Evolutionary conservation across 1,139 yeast species (phyloP).

Genomic region (Candida sojae): DNA sequence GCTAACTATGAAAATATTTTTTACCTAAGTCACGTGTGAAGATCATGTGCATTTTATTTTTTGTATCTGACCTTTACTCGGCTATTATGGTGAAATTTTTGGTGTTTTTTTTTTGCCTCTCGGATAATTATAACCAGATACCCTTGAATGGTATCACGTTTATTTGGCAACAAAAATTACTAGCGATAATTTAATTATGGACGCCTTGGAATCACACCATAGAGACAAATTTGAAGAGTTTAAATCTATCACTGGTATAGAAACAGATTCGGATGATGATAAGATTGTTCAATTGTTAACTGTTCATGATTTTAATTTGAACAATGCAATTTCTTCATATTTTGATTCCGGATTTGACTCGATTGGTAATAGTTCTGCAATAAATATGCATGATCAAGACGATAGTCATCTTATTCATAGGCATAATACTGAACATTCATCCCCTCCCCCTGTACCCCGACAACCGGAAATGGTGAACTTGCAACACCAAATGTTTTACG

Average conservation of each 20-base stretch:
- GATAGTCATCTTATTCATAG: conserved; percentile 5
- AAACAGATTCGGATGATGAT: conserved; percentile 22
- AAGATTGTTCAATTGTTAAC: conserved; percentile 39
- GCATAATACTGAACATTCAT: conserved; percentile 5
- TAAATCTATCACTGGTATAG: conserved; percentile 46
- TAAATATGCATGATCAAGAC: conserved; percentile 18
- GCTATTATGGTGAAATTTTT: not conserved
- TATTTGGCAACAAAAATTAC: not conserved
- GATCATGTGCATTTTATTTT: not conserved
- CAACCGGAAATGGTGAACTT: conserved; percentile 23
- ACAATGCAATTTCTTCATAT: conserved; percentile 49
- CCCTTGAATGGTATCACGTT: not conserved
- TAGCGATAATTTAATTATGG: not conserved
- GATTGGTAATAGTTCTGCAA: conserved; percentile 17
- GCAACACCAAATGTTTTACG: conserved; percentile 36
- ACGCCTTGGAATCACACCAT: conserved; percentile 9
- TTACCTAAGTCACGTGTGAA: not conserved
- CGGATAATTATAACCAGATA: not conserved
- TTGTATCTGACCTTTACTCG: not conserved
- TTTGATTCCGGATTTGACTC: conserved; percentile 51
- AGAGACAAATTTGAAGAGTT: conserved; percentile 34
- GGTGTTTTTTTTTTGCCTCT: not conserved
- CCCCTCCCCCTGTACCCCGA: not conserved
- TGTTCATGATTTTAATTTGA: conserved; percentile 49
- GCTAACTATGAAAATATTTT: too few species aligned